Evolutionary conservation across 371 early-diverging fungal species (phyloP), one percentile per base, ranked within the genome.

Genomic region (Rhizomucor miehei): DNA sequence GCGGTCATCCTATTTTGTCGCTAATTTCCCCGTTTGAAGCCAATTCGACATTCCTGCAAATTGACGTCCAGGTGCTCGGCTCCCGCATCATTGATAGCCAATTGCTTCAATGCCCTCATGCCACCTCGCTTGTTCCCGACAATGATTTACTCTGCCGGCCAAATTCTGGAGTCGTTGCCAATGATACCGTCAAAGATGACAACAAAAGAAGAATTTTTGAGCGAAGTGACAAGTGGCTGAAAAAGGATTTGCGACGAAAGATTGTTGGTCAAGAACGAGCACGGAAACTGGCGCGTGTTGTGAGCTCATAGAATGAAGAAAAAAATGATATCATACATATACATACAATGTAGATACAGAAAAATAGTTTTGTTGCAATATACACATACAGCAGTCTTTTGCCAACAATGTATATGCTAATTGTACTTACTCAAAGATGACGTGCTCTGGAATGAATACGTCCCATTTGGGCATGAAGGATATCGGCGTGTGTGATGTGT

Each of bases 1-100:
- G 41, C 44, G 45, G n/a, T 12, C 44, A 54, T 34, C 45, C 54
- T 19, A 45, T 54, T 21, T 49, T 71, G 10, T 73, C 73, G 6
- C 24, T 73, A 5, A 54, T 73, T 21, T 73, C 73, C 6, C 73
- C 73, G 8, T 63, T 60, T 56, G 41, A n/a, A 25, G 48, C 48
- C 25, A 41, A 16, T 24, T 19, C 38, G 40, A 46, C 51, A 36
- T 75, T 66, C 44, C 48, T 75, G 11, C 69, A 75, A 38, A 71
- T 75, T 24, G 75, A 75, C 53, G 75, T 75, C 41, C 67, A 75
- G 52, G 71, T 75, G 4, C 61, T 75, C 19, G 62, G 67, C 9
- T 75, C 75, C 1, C 65, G 58, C 6, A 60, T 75, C 3, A 66
- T 71, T 13, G 62, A 68, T 17, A 67, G 69, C 6, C 60, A 64